Evolutionary conservation across 371 early-diverging fungal genomes (phyloP).

Genomic region (Batrachochytrium dendrobatidis): DNA sequence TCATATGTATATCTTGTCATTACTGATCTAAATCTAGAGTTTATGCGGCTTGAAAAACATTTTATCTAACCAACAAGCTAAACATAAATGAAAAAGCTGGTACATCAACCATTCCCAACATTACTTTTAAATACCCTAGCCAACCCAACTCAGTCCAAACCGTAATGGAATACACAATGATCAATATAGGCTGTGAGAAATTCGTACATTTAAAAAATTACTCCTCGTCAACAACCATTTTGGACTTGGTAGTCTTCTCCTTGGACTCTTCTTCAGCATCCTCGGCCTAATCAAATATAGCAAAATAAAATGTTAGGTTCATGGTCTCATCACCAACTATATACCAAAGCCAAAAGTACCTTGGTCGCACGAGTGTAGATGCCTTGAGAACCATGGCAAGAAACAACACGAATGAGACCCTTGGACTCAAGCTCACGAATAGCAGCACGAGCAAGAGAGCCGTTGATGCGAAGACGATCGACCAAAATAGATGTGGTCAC

Average conservation of each 20-base stretch:
- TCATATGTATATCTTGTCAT: too few relatives aligned
- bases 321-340: not conserved
- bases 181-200: too few relatives aligned
- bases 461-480: conserved; percentile 96
- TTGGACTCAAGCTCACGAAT: conserved; percentile 84
- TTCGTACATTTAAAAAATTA: too few relatives aligned
- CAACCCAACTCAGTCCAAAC: too few relatives aligned
- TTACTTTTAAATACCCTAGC: too few relatives aligned
- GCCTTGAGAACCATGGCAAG: conserved; percentile 81
- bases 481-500: conserved; percentile 95
- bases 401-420: conserved; percentile 87
- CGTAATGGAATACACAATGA: too few relatives aligned
- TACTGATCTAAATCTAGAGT: too few relatives aligned
- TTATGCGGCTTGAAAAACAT: too few relatives aligned
- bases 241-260: too few relatives aligned
- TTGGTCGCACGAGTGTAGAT: conserved; percentile 94
- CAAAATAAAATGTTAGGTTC: not conserved
- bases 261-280: conserved; percentile 12
- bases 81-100: too few relatives aligned
- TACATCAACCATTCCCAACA: too few relatives aligned
- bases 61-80: too few relatives aligned
- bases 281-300: conserved; percentile 10
- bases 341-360: conserved; percentile 19
- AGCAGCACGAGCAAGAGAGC: conserved; percentile 92
- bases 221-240: conserved; percentile 14